Evolutionary conservation across 179 eudicot genomes (phyloP).

Genomic region (Actinidia arguta): DNA sequence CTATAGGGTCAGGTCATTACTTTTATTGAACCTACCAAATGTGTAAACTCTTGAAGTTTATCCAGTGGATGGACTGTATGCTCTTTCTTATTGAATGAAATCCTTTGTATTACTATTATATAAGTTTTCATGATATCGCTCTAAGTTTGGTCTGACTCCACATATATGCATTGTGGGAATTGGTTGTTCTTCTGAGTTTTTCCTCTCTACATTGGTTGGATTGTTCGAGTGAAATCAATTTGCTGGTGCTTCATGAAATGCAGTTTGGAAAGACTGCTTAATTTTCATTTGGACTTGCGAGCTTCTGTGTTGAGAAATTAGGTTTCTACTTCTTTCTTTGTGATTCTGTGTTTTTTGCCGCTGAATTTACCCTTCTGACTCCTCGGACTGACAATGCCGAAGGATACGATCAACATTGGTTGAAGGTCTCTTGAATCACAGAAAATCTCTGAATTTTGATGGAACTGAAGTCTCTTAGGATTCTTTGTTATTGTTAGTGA

Average conservation of each 20-base stretch:
- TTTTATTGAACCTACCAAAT: not conserved
- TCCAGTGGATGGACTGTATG: not conserved
- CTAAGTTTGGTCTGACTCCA: not conserved
- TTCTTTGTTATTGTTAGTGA: too few relatives aligned
- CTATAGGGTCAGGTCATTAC: not conserved
- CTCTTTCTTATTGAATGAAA: not conserved
- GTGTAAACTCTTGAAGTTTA: not conserved
- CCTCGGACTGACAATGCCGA: too few relatives aligned
- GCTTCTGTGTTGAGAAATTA: too few relatives aligned
- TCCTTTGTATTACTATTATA: not conserved
- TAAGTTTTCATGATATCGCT: not conserved
- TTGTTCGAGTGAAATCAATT: not conserved
- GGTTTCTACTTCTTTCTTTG: too few relatives aligned
- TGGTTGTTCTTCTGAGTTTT: not conserved
- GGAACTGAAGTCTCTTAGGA: too few relatives aligned
- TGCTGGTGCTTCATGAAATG: not conserved
- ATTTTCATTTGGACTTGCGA: not conserved
- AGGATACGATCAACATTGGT: too few relatives aligned
- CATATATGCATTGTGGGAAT: not conserved
- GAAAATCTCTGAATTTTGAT: too few relatives aligned
- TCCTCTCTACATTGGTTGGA: conserved; percentile 3
- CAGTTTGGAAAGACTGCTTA: not conserved
- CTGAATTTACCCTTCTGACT: too few relatives aligned
- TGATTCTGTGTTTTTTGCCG: not conserved
- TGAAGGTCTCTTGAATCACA: too few relatives aligned